Evolutionary conservation across 2,329 filamentous ascomycete species (phyloP), one percentile per base, ranked within the genome.

Genomic region (Trichocomaceae sp.): DNA sequence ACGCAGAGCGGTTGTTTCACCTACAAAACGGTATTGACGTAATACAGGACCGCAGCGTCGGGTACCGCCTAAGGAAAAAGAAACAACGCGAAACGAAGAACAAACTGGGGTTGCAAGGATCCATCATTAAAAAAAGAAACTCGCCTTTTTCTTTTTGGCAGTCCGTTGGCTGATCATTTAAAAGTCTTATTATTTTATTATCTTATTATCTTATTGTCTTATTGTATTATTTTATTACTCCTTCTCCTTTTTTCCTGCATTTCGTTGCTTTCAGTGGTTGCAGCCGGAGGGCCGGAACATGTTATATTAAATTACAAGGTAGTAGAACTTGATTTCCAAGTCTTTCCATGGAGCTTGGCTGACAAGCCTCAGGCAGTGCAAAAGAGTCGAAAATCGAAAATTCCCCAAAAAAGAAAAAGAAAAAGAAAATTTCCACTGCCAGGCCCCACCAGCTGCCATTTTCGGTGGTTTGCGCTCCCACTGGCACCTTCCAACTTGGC

Each of bases 11-110:
- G 8, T 35, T 17, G 50, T 47, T 53, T 53, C 51, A 19, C 22
- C 37, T 23, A 5, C 51, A 33, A 20, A 31, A 44, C 54, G 44
- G 54, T 56, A 52, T 42, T 52, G 50, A 37, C 49, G 49, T 51
- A 51, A 44, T 45, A 51, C 49, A 35, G 37, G 54, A 56, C 54
- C 54, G 50, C 29, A 35, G 45, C 49, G 54, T 56, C 54, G 54
- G 54, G 54, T 52, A 51, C 17, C 22, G 48, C 19, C 9, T 29
- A 41, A 31, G 8, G 15, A 15, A 35, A 35, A 35, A 35, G 31
- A 35, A 35, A 35, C 31, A 13, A 35, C 2, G 9, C 9, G 19
- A 39, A 39, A 7, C 17, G 8, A 39, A 8, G 31, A 6, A 17
- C 23, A 52, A 46, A 26, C 33, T 22, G 50, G 20, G 26, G 15